Evolutionary conservation across 78 protist genomes (phyloP), one percentile per base, ranked within the genome.

Genomic region (Anaeramoeba flamelloides): DNA sequence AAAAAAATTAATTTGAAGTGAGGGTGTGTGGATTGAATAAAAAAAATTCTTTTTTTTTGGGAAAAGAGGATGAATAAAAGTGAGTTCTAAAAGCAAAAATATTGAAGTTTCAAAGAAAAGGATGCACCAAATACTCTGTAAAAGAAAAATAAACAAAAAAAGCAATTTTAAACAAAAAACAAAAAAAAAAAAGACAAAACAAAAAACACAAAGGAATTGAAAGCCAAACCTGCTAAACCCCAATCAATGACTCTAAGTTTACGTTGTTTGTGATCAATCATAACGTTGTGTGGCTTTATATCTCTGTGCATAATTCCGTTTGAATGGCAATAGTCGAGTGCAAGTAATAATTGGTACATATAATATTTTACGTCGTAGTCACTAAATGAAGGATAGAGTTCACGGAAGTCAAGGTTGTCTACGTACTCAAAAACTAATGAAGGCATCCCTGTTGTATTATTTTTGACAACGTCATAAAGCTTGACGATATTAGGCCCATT

Each of bases 201-300:
- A n/a, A n/a, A n/a, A n/a, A n/a, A n/a, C n/a, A n/a, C n/a, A n/a
- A n/a, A n/a, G n/a, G n/a, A n/a, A n/a, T n/a, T n/a, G n/a, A n/a
- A n/a, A n/a, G n/a, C n/a, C n/a, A n/a, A n/a, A n/a, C n/a, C n/a
- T n/a, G n/a, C n/a, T n/a, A n/a, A n/a, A n/a, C n/a, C n/a, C n/a
- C n/a, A n/a, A n/a, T n/a, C n/a, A n/a, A n/a, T n/a, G 34, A 96
- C 89, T 40, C 96, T 81, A 38, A 96, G 85, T 87, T 90, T 81
- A 3, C 93, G 78, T 81, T 90, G 85, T 38, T 79, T 86, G 82
- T 92, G 99, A 81, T 98, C 99, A 81, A 98, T 96, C 97, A 96
- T 94, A 77, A 97, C 92, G 81, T 98, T 96, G 92, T 97, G 75
- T 91, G 94, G 92, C 92, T 97, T 93, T 85, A 92, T 81, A 92